A percentile compares a stretch with the other conserved stretches of the same genome.
Evolutionary conservation across 495 filamentous ascomycete genomes (phyloP).

Genomic region (Penicillium longicatenatum): DNA sequence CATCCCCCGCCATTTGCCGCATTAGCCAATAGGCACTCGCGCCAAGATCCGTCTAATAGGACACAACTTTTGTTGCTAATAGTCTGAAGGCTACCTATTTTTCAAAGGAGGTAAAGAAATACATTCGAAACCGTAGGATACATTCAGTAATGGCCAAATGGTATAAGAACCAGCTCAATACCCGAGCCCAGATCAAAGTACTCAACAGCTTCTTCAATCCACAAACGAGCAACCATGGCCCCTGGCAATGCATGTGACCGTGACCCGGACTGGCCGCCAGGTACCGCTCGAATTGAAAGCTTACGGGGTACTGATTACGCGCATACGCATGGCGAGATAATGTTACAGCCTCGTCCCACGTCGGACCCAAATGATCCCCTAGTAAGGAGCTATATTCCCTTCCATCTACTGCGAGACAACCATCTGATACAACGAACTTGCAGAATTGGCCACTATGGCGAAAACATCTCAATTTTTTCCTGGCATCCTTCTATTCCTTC

Average conservation of each 20-base stretch:
- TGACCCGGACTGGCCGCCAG: not conserved
- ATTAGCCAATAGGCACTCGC: not conserved
- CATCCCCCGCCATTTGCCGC: slow-evolving; percentile 1
- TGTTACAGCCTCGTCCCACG: not conserved
- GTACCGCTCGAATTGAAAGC: not conserved
- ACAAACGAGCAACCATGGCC: not conserved
- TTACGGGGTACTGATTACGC: not conserved
- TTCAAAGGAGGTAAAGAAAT: not conserved
- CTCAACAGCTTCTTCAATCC: not conserved
- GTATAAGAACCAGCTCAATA: not conserved
- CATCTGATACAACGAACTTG: not conserved
- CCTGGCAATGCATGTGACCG: not conserved
- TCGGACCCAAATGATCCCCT: slow-evolving; percentile 25
- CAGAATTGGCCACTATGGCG: slow-evolving; percentile 19
- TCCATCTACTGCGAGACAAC: not conserved
- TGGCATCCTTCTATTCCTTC: slow-evolving; percentile 24
- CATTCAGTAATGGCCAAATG: not conserved
- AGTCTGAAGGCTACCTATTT: not conserved
- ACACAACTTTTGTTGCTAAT: not conserved
- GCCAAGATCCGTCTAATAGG: not conserved
- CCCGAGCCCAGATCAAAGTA: not conserved
- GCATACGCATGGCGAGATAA: not conserved
- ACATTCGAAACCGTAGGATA: not conserved
- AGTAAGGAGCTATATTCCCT: slow-evolving; percentile 9
- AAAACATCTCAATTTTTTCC: slow-evolving; percentile 24